phyloP scores from a whole-genome alignment of 371 early-diverging fungal species.

The Batkoa obscura region DNA sequence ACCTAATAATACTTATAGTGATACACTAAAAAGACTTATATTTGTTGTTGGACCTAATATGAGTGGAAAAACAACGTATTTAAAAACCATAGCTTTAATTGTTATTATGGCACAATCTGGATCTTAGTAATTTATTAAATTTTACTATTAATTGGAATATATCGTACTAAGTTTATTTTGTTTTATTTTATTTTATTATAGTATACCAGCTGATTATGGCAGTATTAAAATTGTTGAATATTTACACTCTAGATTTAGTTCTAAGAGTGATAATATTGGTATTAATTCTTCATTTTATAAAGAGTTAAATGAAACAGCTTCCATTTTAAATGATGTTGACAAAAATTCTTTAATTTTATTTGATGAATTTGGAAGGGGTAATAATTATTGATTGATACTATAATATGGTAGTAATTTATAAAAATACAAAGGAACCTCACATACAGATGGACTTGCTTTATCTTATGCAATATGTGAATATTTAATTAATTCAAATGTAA shows the following conservation, averaged over 20 bases:
- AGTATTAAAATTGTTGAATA: conserved; percentile 54
- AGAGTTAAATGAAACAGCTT: conserved; percentile 53
- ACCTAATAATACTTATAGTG: conserved; percentile 61
- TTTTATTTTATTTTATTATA: conserved; percentile 8
- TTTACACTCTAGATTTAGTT: conserved; percentile 18
- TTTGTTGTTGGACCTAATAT: conserved; percentile 96
- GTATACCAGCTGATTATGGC: conserved; percentile 82
- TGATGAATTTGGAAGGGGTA: conserved; percentile 95
- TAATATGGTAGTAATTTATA: conserved; percentile 14
- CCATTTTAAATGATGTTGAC: conserved; percentile 54
- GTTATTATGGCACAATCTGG: conserved; percentile 93
- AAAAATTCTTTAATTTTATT: conserved; percentile 61
- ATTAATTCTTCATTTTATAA: neutral
- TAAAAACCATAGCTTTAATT: conserved; percentile 71
- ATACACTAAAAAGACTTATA: conserved; percentile 45
- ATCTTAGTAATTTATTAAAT: conserved; percentile 56
- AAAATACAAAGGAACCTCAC: conserved; percentile 39
- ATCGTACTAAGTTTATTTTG: conserved; percentile 3
- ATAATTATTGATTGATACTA: conserved; percentile 3
- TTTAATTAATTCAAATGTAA: conserved; percentile 29
- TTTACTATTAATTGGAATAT: too few relatives aligned
- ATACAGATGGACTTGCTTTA: conserved; percentile 58
- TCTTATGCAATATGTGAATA: conserved; percentile 61
- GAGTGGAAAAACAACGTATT: conserved; percentile 91
- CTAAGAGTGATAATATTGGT: conserved; percentile 6